Evolutionary conservation across 2,329 filamentous ascomycete species (phyloP).

Genomic region (Rhytidhysteron rufulum): DNA sequence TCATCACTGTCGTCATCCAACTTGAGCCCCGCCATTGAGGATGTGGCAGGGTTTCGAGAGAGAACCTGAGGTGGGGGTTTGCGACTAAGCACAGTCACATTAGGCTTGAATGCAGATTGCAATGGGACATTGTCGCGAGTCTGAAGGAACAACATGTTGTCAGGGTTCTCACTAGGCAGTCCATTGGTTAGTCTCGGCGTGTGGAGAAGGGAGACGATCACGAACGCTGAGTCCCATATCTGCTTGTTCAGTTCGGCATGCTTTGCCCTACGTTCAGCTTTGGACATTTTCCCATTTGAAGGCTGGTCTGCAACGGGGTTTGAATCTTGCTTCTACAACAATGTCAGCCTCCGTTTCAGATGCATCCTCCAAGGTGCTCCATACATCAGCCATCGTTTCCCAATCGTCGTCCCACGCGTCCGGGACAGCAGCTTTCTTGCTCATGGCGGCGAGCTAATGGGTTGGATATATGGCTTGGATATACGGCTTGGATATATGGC

Average conservation of each 20-base stretch:
- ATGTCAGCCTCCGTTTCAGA: constrained; percentile 14
- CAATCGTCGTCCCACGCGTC: constrained; percentile 89
- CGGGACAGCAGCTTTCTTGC: constrained; percentile 44
- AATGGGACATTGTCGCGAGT: constrained; percentile 61
- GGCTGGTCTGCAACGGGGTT: constrained; percentile 37
- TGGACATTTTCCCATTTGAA: constrained; percentile 55
- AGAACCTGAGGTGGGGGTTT: constrained; percentile 65
- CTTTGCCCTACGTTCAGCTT: constrained; percentile 71
- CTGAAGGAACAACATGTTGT: constrained; percentile 73
- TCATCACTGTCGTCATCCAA: constrained; percentile 55
- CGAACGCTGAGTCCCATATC: constrained; percentile 85
- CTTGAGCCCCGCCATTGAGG: constrained; percentile 44
- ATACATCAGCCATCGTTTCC: constrained; percentile 73
- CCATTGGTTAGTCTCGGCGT: constrained; percentile 12
- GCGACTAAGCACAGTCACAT: constrained; percentile 79
- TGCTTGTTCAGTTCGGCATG: constrained; percentile 81
- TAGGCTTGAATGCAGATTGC: constrained; percentile 70
- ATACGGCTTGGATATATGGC: no score
- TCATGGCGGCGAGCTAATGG: no score
- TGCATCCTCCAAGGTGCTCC: constrained; percentile 7
- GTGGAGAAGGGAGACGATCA: constrained; percentile 1
- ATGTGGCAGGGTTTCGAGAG: constrained; percentile 50
- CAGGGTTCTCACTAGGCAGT: constrained; percentile 61
- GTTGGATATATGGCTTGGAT: no score
- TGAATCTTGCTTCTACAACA: constrained; percentile 30